Percentiles rank a stretch among this genome's conserved stretches.
Conservation (phyloP, 192 early-diverging fungal genomes). For the Coemansia javaensis region DNA sequence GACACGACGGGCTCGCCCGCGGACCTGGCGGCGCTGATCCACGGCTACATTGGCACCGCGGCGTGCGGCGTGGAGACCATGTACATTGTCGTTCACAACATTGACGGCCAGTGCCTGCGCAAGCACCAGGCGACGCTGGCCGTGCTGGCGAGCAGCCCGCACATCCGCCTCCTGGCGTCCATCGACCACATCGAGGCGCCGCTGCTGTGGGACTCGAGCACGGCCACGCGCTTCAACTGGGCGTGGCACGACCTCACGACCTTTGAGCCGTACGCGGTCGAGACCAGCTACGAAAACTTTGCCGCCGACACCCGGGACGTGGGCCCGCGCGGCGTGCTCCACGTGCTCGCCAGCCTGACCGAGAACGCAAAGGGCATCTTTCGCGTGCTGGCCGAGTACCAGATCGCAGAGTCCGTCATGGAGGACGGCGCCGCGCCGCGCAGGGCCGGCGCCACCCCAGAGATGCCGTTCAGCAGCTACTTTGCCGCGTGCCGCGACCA, state of each 20-base stretch:
- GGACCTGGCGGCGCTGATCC: slow-evolving; percentile 65
- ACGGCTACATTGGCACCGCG: slow-evolving; percentile 56
- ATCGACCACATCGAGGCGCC: slow-evolving; percentile 90
- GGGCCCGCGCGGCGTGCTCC: slow-evolving; percentile 64
- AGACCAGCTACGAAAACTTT: slow-evolving; percentile 81
- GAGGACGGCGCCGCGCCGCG: slow-evolving; percentile 14
- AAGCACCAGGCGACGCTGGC: slow-evolving; percentile 67
- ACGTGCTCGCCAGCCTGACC: slow-evolving; percentile 80
- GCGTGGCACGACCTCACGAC: slow-evolving; percentile 91
- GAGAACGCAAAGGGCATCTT: slow-evolving; percentile 82
- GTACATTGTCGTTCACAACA: slow-evolving; percentile 81
- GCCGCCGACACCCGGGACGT: slow-evolving; percentile 54
- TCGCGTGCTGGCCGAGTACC: slow-evolving; percentile 76
- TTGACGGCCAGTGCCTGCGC: slow-evolving; percentile 77
- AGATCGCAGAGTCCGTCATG: slow-evolving; percentile 54
- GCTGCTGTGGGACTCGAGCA: slow-evolving; percentile 80
- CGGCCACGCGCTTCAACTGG: slow-evolving; percentile 68
- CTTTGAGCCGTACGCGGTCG: slow-evolving; percentile 71
- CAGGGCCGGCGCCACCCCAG: slow-evolving; percentile 27
- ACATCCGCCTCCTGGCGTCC: slow-evolving; percentile 75
- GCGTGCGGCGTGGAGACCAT: slow-evolving; percentile 51
- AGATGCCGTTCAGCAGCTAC: slow-evolving; percentile 62
- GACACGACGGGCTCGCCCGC: slow-evolving; percentile 47
- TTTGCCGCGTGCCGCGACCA: slow-evolving; percentile 72
- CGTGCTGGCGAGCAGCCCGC: slow-evolving; percentile 58